Evolutionary conservation across 306 rosid genomes (phyloP).

Genomic region (Rosa lucieae): DNA sequence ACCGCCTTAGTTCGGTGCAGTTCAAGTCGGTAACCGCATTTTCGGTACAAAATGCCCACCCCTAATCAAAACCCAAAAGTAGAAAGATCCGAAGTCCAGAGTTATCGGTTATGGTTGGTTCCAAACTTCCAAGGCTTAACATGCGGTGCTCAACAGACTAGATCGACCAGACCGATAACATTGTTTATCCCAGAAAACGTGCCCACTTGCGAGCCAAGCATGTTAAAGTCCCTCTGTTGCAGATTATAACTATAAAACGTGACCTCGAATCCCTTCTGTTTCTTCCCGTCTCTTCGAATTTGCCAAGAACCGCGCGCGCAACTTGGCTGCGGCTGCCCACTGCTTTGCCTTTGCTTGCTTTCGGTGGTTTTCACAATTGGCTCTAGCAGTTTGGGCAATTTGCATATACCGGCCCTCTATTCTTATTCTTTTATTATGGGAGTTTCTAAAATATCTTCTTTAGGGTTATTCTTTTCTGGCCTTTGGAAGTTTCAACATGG

Average conservation of each 20-base stretch:
- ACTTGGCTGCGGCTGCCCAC: constrained; percentile 11
- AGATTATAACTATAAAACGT: background rate
- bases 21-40: too few relatives aligned
- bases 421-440: background rate
- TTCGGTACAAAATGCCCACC: too few relatives aligned
- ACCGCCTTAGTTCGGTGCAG: too few relatives aligned
- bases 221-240: background rate
- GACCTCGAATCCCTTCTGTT: background rate
- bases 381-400: background rate
- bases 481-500: background rate
- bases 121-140: constrained; percentile 22
- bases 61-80: background rate
- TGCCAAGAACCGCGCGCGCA: background rate
- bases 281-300: background rate
- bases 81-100: background rate
- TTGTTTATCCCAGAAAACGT: background rate
- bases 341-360: background rate
- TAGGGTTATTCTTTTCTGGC: background rate
- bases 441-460: background rate
- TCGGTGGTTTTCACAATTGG: background rate
- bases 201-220: constrained; percentile 16
- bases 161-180: background rate
- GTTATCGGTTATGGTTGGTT: constrained; percentile 2
- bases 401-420: background rate
- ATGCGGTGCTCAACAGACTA: constrained; percentile 14